phyloP scores from a whole-genome alignment of 345 rosid genomes.

The Kernera saxatilis region DNA sequence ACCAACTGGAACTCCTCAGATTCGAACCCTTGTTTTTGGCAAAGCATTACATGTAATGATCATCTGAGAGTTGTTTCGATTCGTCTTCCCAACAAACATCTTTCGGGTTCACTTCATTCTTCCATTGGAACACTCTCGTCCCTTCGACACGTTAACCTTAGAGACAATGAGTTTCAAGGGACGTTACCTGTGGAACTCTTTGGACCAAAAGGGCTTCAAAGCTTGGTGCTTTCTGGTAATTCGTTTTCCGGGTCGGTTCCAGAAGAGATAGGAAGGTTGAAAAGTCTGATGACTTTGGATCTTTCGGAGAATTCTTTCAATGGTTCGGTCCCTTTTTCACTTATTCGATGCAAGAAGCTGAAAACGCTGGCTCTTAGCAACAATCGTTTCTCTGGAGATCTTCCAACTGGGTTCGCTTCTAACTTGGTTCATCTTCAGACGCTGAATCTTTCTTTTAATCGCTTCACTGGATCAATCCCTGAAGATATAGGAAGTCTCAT shows the following conservation, averaged over 20 bases:
- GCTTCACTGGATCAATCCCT: slow-evolving; percentile 51
- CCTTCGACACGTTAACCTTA: slow-evolving; percentile 56
- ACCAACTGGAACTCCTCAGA: slow-evolving; percentile 57
- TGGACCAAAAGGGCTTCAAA: slow-evolving; percentile 47
- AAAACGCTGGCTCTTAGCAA: slow-evolving; percentile 49
- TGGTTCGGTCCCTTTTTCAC: slow-evolving; percentile 43
- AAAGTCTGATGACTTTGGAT: slow-evolving; percentile 49
- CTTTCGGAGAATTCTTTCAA: slow-evolving; percentile 53
- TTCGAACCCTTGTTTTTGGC: slow-evolving; percentile 67
- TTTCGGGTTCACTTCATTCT: slow-evolving; percentile 58
- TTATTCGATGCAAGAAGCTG: slow-evolving; percentile 51
- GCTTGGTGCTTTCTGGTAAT: slow-evolving; percentile 69
- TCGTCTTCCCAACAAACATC: slow-evolving; percentile 44
- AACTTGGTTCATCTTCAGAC: slow-evolving; percentile 39
- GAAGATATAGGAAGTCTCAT: slow-evolving; percentile 49
- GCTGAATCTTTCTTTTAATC: slow-evolving; percentile 61
- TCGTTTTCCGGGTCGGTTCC: slow-evolving; percentile 71
- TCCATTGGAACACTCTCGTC: slow-evolving; percentile 49
- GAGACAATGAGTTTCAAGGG: slow-evolving; percentile 61
- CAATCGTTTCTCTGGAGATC: slow-evolving; percentile 54
- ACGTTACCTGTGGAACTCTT: slow-evolving; percentile 52
- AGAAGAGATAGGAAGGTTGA: slow-evolving; percentile 46
- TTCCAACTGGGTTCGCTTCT: slow-evolving; percentile 43
- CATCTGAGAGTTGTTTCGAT: slow-evolving; percentile 45
- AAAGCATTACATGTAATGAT: slow-evolving; percentile 52